Percentiles rank a stretch among this genome's conserved stretches.
phyloP scores from a whole-genome alignment of 305 asterid species.

The Rubia tinctorum region DNA sequence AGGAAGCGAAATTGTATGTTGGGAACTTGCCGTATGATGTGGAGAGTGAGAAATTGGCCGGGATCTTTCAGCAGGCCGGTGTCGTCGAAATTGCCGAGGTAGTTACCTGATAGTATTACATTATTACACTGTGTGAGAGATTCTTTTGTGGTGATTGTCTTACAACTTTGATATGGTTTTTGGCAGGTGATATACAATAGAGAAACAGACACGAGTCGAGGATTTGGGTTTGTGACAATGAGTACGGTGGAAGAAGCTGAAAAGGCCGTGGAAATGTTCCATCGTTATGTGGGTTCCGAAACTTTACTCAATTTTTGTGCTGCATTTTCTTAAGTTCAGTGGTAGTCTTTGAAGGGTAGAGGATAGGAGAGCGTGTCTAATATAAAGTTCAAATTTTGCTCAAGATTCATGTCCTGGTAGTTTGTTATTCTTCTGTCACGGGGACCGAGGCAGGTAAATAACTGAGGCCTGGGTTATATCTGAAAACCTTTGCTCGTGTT shows the following conservation, averaged over 20 bases:
- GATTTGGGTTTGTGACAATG: slow-evolving; percentile 95
- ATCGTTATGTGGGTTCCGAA: slow-evolving; percentile 63
- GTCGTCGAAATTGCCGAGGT: slow-evolving; percentile 86
- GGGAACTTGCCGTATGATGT: slow-evolving; percentile 88
- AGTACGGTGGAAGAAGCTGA: slow-evolving; percentile 86
- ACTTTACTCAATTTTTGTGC: neutral
- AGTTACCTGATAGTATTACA: neutral
- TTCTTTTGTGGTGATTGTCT: neutral
- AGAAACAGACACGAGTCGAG: slow-evolving; percentile 78
- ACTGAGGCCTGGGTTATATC: neutral
- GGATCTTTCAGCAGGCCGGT: slow-evolving; percentile 72
- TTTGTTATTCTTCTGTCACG: neutral
- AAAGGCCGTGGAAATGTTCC: slow-evolving; percentile 71
- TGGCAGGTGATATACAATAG: slow-evolving; percentile 74
- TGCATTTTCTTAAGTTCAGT: neutral
- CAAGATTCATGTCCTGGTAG: neutral
- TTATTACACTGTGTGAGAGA: neutral
- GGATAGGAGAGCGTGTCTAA: neutral
- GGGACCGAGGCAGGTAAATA: neutral
- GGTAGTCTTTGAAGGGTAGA: neutral
- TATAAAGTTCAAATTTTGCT: neutral
- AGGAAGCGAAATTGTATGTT: slow-evolving; percentile 79
- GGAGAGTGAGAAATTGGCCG: slow-evolving; percentile 62
- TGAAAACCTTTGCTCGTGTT: neutral
- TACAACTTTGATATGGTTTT: slow-evolving; percentile 10